Conservation (phyloP, 306 rosid species). For the Vicia faba region DNA sequence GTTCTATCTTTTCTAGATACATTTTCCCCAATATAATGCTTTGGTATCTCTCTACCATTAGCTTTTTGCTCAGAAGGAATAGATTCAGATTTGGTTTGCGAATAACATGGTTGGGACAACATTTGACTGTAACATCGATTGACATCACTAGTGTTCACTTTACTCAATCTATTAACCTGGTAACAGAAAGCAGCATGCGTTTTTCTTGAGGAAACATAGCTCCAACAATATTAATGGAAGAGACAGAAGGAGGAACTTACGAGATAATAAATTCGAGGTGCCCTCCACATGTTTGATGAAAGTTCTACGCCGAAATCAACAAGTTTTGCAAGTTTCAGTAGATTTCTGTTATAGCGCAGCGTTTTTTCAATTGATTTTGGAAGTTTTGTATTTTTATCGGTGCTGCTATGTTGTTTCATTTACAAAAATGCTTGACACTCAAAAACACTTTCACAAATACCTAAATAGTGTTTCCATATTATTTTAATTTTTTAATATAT, state of each 20-base stretch:
- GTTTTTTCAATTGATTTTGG: too few species aligned
- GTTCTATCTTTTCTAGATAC: slow-evolving; percentile 45
- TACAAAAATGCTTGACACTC: too few species aligned
- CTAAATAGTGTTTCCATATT: too few species aligned
- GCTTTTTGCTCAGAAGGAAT: slow-evolving; percentile 15
- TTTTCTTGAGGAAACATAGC: neutral
- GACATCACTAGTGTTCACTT: slow-evolving; percentile 2
- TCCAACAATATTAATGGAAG: neutral
- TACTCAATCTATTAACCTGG: slow-evolving; percentile 40
- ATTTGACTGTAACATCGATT: slow-evolving; percentile 29
- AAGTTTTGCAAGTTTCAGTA: neutral
- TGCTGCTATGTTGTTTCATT: too few species aligned
- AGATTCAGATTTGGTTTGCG: neutral
- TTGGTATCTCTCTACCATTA: neutral
- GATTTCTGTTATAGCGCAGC: neutral
- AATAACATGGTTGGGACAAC: slow-evolving; percentile 12
- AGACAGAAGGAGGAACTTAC: slow-evolving; percentile 34
- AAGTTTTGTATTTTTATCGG: too few species aligned
- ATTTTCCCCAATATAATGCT: slow-evolving; percentile 44
- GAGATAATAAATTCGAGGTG: slow-evolving; percentile 37
- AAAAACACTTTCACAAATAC: too few species aligned
- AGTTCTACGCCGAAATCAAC: neutral
- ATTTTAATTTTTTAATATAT: too few species aligned
- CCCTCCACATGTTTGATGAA: slow-evolving; percentile 41
- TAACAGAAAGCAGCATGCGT: neutral